A percentile compares a stretch with the other conserved stretches of the same genome.
These are phyloP conservation scores for Kokia cookei DNA, from an alignment of 441 rosid genomes.

Conservation along the genomic window DNA sequence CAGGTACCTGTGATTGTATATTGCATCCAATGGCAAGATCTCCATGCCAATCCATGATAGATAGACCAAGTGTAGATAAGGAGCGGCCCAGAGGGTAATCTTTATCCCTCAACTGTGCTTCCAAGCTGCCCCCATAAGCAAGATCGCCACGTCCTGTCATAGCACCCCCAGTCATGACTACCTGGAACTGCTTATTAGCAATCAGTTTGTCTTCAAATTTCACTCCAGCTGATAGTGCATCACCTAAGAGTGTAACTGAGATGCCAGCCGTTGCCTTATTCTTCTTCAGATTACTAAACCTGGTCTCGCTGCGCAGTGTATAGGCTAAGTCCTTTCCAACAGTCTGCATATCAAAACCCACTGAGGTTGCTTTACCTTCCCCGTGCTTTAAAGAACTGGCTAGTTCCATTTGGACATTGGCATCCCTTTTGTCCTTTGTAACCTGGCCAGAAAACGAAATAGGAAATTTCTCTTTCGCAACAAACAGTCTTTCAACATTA, in stretches of 20 bases:
- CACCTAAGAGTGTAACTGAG: constrained; percentile 70
- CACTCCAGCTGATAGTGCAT: constrained; percentile 54
- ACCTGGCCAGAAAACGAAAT: constrained; percentile 75
- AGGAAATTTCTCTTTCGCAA: constrained; percentile 61
- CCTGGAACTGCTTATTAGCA: background rate
- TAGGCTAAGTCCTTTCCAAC: constrained; percentile 86
- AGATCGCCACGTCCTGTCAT: constrained; percentile 78
- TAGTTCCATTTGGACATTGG: constrained; percentile 79
- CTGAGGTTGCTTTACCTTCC: constrained; percentile 62
- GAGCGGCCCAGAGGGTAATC: constrained; percentile 79
- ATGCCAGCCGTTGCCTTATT: constrained; percentile 89
- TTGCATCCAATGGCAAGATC: constrained; percentile 93
- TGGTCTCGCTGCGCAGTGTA: constrained; percentile 71
- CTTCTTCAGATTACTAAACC: constrained; percentile 57
- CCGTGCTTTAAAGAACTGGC: constrained; percentile 79
- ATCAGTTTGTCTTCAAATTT: background rate
- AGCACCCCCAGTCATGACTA: constrained; percentile 22
- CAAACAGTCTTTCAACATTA: constrained; percentile 69
- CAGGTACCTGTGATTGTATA: constrained; percentile 75
- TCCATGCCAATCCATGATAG: constrained; percentile 76
- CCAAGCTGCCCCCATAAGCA: constrained; percentile 93
- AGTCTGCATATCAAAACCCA: constrained; percentile 91
- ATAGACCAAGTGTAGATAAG: constrained; percentile 71
- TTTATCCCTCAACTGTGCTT: constrained; percentile 68
- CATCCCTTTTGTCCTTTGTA: constrained; percentile 85